Evolutionary conservation across 2,329 filamentous ascomycete genomes (phyloP).

Genomic region (Penicillium sp.): DNA sequence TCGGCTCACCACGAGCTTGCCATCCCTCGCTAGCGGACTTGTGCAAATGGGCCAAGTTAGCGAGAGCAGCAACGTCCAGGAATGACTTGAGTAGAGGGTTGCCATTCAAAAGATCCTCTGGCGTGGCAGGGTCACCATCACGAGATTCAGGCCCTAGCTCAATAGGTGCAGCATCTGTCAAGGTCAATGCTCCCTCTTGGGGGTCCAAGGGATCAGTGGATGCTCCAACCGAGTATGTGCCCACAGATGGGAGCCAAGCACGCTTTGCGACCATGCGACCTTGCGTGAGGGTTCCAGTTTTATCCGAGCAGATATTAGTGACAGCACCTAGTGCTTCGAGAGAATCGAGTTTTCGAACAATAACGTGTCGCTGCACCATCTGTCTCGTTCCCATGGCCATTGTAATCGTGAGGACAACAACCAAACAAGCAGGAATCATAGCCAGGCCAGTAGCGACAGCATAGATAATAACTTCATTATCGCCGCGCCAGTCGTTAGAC

Average conservation of each 20-base stretch:
- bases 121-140: slow-evolving; percentile 28
- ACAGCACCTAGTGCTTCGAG: slow-evolving; percentile 66
- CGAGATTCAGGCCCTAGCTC: slow-evolving; percentile 33
- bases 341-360: slow-evolving; percentile 62
- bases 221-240: slow-evolving; percentile 62
- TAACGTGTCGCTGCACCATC: slow-evolving; percentile 62
- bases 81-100: slow-evolving; percentile 58
- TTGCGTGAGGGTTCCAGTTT: slow-evolving; percentile 65
- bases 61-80: slow-evolving; percentile 66
- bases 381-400: slow-evolving; percentile 65
- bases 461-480: slow-evolving; percentile 67
- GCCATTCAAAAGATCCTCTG: slow-evolving; percentile 46
- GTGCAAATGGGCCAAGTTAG: slow-evolving; percentile 68
- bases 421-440: slow-evolving; percentile 67
- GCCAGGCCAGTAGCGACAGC: slow-evolving; percentile 63
- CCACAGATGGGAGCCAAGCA: slow-evolving; percentile 62
- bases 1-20: slow-evolving; percentile 69
- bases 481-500: slow-evolving; percentile 61
- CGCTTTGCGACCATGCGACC: slow-evolving; percentile 67
- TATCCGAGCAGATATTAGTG: slow-evolving; percentile 62
- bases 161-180: slow-evolving; percentile 40
- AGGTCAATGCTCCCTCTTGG: slow-evolving; percentile 52
- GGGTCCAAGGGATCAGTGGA: slow-evolving; percentile 63
- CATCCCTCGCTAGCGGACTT: slow-evolving; percentile 59
- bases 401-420: slow-evolving; percentile 70